Base-by-base conservation (phyloP, 2,329 filamentous ascomycete genomes). In the Fusarium cyanostomum region DNA sequence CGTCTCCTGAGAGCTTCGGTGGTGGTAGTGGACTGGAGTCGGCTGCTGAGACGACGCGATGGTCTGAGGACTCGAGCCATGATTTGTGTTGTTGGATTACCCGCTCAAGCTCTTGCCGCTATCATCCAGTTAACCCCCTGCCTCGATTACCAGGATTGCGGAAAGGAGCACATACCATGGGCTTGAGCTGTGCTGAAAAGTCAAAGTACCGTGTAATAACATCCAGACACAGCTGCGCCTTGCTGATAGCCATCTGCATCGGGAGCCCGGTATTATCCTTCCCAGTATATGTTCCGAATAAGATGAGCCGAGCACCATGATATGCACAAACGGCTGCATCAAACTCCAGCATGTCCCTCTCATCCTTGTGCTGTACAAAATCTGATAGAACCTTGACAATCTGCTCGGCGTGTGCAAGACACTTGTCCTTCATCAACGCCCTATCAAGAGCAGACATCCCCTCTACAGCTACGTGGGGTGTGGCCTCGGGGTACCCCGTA, bases 321-420 rank as follows among this genome's bases (percentile, higher is more conserved):
- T 80, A 81, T 1, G 75, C 78, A 33, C 79, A 80, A 2, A 81
- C 77, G 5, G 79, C 78, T 0, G 73, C 74, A 38, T 80, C 78
- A 28, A 77, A 75, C 48, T 81, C 78, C 0, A 80, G 68, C 10
- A 76, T 71, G 6, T 71, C 63, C 1, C 58, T 56, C 9, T 66
- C 67, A 5, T 71, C 56, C 13, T 73, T 73, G n/a, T 69, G 56
- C 27, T 71, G 66, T 6, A 78, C 71, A 55, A 79, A 79, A 27
- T 70, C 71, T 8, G 75, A 72, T 8, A 73, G n/a, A 11, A 71
- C 52, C 12, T 73, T 71, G 15, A 79, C 71, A 35, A 78, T 80
- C 26, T 71, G 69, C 30, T 75, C 71, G 1, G 79, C 78, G 43
- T 81, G 78, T 5, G 74, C 71, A 2, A 78, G 59, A 30, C 78